Percentiles rank a stretch among this genome's conserved stretches.
Evolutionary conservation across 1,284 basidiomycete genomes (phyloP).

Genomic region (Neotropicomus parvogracilis): DNA sequence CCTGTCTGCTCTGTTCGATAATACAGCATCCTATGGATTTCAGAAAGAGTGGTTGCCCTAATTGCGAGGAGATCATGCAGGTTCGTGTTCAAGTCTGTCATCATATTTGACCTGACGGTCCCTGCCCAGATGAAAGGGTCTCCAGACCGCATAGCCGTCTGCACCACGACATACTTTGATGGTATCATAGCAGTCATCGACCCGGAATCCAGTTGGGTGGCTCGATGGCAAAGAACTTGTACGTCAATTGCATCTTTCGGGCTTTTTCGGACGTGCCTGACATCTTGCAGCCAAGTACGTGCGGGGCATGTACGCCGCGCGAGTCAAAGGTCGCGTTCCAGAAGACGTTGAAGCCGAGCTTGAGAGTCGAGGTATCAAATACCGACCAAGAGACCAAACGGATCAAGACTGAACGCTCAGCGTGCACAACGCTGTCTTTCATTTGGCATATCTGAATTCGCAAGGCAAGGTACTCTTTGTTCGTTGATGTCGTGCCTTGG

Average conservation of each 20-base stretch:
- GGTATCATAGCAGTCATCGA: slow-evolving; percentile 89
- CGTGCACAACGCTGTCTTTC: slow-evolving; percentile 6
- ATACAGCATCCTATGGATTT: slow-evolving; percentile 87
- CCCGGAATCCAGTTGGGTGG: slow-evolving; percentile 92
- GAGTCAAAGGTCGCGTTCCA: slow-evolving; percentile 82
- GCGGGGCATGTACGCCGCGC: slow-evolving; percentile 83
- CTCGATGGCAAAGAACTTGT: slow-evolving; percentile 90
- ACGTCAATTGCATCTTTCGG: slow-evolving; percentile 32
- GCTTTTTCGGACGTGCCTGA: slow-evolving; percentile 6
- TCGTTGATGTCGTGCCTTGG: neutral
- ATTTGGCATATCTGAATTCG: neutral
- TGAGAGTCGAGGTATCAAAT: slow-evolving; percentile 71
- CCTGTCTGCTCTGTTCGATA: slow-evolving; percentile 90
- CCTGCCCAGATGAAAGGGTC: slow-evolving; percentile 79
- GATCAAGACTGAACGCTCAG: slow-evolving; percentile 52
- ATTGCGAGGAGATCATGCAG: slow-evolving; percentile 94
- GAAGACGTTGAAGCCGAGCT: slow-evolving; percentile 82
- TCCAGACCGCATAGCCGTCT: slow-evolving; percentile 78
- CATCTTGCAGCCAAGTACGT: slow-evolving; percentile 72
- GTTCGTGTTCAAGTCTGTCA: slow-evolving; percentile 40
- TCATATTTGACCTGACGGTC: neutral
- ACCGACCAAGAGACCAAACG: slow-evolving; percentile 73
- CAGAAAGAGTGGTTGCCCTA: slow-evolving; percentile 85
- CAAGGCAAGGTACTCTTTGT: neutral
- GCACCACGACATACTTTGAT: slow-evolving; percentile 94